phyloP scores from a whole-genome alignment of 139 green algal species.

The Closterium sp. region DNA sequence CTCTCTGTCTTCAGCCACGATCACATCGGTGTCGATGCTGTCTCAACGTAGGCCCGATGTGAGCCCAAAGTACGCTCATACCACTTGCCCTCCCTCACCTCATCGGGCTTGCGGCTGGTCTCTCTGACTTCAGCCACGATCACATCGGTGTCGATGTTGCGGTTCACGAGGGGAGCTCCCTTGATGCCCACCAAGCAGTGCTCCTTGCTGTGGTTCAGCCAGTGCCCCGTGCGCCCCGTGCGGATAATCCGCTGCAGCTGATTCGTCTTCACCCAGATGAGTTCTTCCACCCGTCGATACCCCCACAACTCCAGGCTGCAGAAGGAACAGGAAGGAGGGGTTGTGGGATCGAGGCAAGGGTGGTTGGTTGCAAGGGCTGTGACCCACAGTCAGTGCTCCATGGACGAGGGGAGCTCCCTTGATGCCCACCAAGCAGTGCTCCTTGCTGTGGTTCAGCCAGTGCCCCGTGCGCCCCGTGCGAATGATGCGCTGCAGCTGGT shows the following conservation, averaged over 20 bases:
- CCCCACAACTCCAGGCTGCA: constrained; percentile 72
- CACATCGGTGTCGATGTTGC: constrained; percentile 75
- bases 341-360: not conserved
- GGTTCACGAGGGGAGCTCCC: constrained; percentile 66
- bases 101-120: constrained; percentile 80
- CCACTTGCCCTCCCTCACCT: constrained; percentile 42
- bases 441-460: constrained; percentile 87
- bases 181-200: constrained; percentile 86
- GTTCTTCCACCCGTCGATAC: constrained; percentile 80
- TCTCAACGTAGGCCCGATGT: not conserved
- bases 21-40: not conserved
- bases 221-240: constrained; percentile 75
- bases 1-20: not conserved
- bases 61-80: not conserved
- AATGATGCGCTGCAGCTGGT: constrained; percentile 75
- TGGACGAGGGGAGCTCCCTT: too few relatives aligned
- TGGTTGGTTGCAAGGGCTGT: not conserved
- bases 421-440: constrained; percentile 86
- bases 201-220: constrained; percentile 88
- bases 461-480: constrained; percentile 73
- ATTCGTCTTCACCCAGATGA: constrained; percentile 90
- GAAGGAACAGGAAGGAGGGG: too few relatives aligned
- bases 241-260: constrained; percentile 73
- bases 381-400: not conserved
- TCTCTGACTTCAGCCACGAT: constrained; percentile 77